Percentiles rank a stretch among this genome's conserved stretches.
Conservation (phyloP, 202 grass and related monocot genomes). For the Bolboschoenoplectus hybrid region DNA sequence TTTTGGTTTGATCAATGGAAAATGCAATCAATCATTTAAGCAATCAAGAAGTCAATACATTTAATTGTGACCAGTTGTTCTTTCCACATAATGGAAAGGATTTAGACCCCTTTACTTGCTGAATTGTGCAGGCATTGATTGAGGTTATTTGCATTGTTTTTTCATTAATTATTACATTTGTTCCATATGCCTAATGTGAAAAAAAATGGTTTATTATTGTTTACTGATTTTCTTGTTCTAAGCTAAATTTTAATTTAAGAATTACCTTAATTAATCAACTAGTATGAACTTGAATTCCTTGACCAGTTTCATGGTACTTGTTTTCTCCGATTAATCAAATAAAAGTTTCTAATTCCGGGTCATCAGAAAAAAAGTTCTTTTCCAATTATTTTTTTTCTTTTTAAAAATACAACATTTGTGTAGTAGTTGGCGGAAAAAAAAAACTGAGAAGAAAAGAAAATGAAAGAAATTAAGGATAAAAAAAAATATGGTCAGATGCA, state of each 20-base stretch:
- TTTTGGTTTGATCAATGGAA: slow-evolving; percentile 31
- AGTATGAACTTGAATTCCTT: not conserved
- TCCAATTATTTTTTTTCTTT: not conserved
- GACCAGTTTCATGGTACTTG: not conserved
- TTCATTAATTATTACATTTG: not conserved
- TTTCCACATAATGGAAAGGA: not conserved
- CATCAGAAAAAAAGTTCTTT: not conserved
- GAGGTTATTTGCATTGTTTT: not conserved
- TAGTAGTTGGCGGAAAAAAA: not conserved
- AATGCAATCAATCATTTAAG: not conserved
- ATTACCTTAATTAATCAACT: not conserved
- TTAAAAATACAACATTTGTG: not conserved
- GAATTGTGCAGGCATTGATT: not conserved
- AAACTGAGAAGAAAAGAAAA: not conserved
- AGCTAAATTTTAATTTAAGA: not conserved
- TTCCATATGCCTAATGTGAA: not conserved
- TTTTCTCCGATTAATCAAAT: not conserved
- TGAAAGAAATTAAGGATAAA: not conserved
- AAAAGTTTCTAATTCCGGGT: not conserved
- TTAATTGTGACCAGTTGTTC: not conserved
- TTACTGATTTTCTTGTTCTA: not conserved
- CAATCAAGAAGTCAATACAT: not conserved
- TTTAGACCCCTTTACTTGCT: not conserved
- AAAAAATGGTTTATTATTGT: not conserved
- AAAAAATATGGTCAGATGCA: not conserved